Conservation (phyloP, 495 filamentous ascomycete genomes). For the Talaromyces trachyspermus region DNA sequence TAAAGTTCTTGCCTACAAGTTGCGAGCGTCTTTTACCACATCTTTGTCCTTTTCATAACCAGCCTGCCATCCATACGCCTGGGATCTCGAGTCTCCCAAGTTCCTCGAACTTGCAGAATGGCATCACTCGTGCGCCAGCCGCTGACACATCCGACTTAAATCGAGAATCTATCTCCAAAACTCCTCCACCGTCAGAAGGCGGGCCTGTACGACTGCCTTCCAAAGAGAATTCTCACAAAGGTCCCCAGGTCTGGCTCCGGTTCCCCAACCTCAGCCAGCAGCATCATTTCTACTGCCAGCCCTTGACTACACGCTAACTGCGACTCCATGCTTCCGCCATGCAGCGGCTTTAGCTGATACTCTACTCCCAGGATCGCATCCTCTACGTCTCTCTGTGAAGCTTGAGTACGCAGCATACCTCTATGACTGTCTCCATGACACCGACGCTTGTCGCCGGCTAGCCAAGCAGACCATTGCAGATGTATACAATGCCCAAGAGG, state of each 20-base stretch:
- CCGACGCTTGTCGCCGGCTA: constrained; percentile 60
- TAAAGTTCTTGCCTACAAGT: constrained; percentile 82
- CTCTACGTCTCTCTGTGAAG: constrained; percentile 82
- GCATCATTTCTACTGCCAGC: constrained; percentile 66
- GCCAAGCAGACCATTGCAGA: constrained; percentile 81
- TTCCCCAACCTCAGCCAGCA: constrained; percentile 43
- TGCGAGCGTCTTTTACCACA: constrained; percentile 93
- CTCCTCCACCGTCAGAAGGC: constrained; percentile 39
- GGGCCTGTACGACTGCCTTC: constrained; percentile 34
- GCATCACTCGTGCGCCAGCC: constrained; percentile 1
- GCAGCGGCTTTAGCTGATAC: constrained; percentile 65
- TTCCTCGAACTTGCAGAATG: constrained; percentile 16
- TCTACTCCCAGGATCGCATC: constrained; percentile 78
- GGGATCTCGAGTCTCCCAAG: constrained; percentile 29
- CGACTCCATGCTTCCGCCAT: constrained; percentile 72
- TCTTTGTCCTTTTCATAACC: constrained; percentile 96
- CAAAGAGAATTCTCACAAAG: constrained; percentile 22
- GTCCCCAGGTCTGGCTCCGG: constrained; percentile 38
- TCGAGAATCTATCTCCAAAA: constrained; percentile 16
- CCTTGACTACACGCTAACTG: constrained; percentile 74
- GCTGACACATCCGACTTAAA: constrained; percentile 11
- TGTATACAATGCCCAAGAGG: constrained; percentile 83
- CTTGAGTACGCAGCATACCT: constrained; percentile 92
- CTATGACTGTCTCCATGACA: constrained; percentile 86
- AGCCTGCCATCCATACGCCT: constrained; percentile 46